Conservation (phyloP, 2,329 filamentous ascomycete species). For the Aspergillus uvarum region DNA sequence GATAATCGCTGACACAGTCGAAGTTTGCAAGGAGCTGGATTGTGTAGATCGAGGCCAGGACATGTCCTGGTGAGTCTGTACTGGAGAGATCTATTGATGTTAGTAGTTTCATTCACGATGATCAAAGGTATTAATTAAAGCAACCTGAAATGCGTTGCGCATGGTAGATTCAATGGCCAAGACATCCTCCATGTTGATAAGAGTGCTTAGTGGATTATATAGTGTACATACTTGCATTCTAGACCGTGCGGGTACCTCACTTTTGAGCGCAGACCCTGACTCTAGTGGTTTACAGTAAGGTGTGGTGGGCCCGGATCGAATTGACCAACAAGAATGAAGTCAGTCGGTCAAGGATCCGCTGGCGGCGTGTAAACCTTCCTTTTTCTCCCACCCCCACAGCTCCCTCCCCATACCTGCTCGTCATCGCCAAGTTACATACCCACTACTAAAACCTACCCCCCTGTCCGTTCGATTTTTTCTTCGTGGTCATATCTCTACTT, state of each 20-base stretch:
- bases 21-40: slow-evolving; percentile 26
- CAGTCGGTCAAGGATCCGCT: neutral
- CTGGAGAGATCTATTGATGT: neutral
- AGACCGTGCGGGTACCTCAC: neutral
- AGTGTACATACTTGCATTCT: too few species aligned
- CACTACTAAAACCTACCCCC: neutral
- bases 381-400: slow-evolving; percentile 10
- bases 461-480: neutral
- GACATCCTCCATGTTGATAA: too few species aligned
- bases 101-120: too few species aligned
- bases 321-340: too few species aligned
- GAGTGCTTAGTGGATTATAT: too few species aligned
- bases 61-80: slow-evolving; percentile 17
- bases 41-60: slow-evolving; percentile 7
- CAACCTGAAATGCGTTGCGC: too few species aligned
- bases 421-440: neutral
- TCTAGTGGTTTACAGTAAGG: neutral
- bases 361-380: slow-evolving; percentile 14
- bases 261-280: neutral
- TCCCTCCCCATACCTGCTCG: neutral
- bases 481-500: neutral
- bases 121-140: too few species aligned
- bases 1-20: neutral
- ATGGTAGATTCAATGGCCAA: too few species aligned
- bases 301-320: neutral